Conservation (phyloP, 2,329 filamentous ascomycete genomes). For the Monilinia aucupariae region DNA sequence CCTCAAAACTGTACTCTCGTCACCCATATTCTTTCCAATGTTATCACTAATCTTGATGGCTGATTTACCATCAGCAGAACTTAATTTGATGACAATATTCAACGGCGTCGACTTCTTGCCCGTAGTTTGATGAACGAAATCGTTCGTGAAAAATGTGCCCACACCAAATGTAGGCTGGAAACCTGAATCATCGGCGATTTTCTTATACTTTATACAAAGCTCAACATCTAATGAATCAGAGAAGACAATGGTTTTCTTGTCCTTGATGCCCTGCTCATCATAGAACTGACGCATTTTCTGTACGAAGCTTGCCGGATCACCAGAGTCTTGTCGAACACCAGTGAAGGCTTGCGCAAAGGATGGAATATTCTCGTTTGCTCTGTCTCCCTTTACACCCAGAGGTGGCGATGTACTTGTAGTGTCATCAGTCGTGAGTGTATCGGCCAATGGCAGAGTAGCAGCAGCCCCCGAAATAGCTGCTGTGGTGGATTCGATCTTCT, state of each 20-base stretch:
- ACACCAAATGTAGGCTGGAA: constrained; percentile 89
- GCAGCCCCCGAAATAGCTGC: constrained; percentile 32
- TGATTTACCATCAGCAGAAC: constrained; percentile 70
- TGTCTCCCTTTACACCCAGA: constrained; percentile 40
- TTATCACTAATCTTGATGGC: constrained; percentile 94
- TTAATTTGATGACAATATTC: constrained; percentile 97
- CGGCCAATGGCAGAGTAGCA: constrained; percentile 29
- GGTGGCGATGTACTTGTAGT: constrained; percentile 3
- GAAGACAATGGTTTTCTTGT: constrained; percentile 86
- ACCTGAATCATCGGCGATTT: constrained; percentile 69
- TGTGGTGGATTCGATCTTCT: constrained; percentile 47
- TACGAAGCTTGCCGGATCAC: constrained; percentile 62
- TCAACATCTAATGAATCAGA: constrained; percentile 93
- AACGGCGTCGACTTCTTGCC: constrained; percentile 81
- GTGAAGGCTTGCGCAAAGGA: constrained; percentile 61
- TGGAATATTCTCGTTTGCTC: constrained; percentile 38
- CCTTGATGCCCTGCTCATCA: constrained; percentile 55
- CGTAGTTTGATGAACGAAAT: constrained; percentile 68
- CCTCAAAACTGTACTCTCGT: constrained; percentile 68
- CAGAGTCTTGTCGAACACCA: constrained; percentile 67
- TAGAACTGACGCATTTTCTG: constrained; percentile 50
- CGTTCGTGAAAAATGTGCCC: constrained; percentile 93
- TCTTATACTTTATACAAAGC: constrained; percentile 83
- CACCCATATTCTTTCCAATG: constrained; percentile 84
- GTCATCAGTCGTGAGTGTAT: neutral